Base-by-base conservation (phyloP, 257 asterid genomes). In the Solanum neorickii region DNA sequence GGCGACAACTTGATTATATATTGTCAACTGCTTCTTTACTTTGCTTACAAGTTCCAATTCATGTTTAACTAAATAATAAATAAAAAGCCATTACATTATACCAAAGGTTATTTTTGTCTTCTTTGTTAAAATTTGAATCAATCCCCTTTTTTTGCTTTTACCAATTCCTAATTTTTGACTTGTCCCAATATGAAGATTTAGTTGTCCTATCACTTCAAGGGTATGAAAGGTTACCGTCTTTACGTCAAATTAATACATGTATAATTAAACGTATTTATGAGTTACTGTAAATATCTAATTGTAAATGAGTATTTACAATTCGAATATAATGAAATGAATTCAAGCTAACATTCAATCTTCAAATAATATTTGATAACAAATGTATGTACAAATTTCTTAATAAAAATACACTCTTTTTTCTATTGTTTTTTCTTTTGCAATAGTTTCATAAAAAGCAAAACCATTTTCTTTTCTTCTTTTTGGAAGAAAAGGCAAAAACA, bases 21-120 rank as follows among this genome's bases (percentile, higher is more conserved):
- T 83, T 83, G 87, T 72, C 85, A 87, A 44, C 89, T 33, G 42
- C 44, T 59, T 37, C 78, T 70, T 37, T 73, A 6, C 86, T 37
- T 9, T n/a, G 29, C 47, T 18, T 47, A 31, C 76, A 69, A 65
- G 72, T 5, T 65, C 72, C 52, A 59, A 29, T 84, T 72, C 65
- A 73, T 12, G 52, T 47, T 70, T 21, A n/a, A 35, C 47, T 16
- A 76, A 68, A 68, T 20, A 65, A 31, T 20, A 65, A 31, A 27
- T 41, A 80, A 7, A 46, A 69, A 77, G 44, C 83, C 60, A 25
- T n/a, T 44, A 21, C 76, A 49, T 35, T 7, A 82, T 68, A 74
- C 23, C 29, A 52, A 87, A 70, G 68, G 76, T 35, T 59, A 37
- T 68, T 68, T 87, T 78, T 47, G 41, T 33, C 3, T 14, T 46